A percentile compares a stretch with the other conserved stretches of the same genome.
phyloP scores from a whole-genome alignment of 2,329 filamentous ascomycete species.

The Harringtonia aguacate region DNA sequence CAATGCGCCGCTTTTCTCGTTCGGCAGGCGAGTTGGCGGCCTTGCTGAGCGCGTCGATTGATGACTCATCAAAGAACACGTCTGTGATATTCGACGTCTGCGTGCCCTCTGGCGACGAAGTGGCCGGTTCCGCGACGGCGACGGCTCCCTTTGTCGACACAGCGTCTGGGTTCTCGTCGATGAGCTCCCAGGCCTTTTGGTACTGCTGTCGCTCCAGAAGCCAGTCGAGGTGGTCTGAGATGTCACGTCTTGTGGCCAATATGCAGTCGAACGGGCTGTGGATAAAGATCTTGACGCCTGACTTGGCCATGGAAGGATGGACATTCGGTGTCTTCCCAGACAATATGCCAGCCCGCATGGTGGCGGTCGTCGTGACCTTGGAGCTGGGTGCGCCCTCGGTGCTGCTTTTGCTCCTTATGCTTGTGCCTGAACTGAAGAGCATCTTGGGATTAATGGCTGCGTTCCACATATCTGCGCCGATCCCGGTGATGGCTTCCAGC shows the following conservation, averaged over 20 bases:
- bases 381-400: slow-evolving; percentile 47
- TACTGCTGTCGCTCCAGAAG: slow-evolving; percentile 72
- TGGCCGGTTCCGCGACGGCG: slow-evolving; percentile 21
- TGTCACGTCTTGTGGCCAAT: slow-evolving; percentile 77
- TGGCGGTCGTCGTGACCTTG: slow-evolving; percentile 26
- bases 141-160: slow-evolving; percentile 29
- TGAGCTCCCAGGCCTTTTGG: slow-evolving; percentile 75
- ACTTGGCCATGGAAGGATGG: slow-evolving; percentile 44
- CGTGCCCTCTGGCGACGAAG: slow-evolving; percentile 23
- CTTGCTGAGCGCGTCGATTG: slow-evolving; percentile 48
- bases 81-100: slow-evolving; percentile 21
- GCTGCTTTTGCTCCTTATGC: slow-evolving; percentile 53
- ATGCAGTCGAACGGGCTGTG: slow-evolving; percentile 96
- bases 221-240: slow-evolving; percentile 79
- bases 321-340: slow-evolving; percentile 27
- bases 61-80: slow-evolving; percentile 67
- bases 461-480: slow-evolving; percentile 76
- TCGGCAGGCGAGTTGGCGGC: slow-evolving; percentile 56
- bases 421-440: slow-evolving; percentile 79
- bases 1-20: slow-evolving; percentile 81
- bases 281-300: slow-evolving; percentile 68
- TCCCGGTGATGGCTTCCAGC: slow-evolving; percentile 62
- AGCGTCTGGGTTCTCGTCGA: slow-evolving; percentile 79
- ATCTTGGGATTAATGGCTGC: slow-evolving; percentile 78
- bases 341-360: slow-evolving; percentile 15